Evolutionary conservation across 345 rosid species (phyloP).

Genomic region (Salix brachista): DNA sequence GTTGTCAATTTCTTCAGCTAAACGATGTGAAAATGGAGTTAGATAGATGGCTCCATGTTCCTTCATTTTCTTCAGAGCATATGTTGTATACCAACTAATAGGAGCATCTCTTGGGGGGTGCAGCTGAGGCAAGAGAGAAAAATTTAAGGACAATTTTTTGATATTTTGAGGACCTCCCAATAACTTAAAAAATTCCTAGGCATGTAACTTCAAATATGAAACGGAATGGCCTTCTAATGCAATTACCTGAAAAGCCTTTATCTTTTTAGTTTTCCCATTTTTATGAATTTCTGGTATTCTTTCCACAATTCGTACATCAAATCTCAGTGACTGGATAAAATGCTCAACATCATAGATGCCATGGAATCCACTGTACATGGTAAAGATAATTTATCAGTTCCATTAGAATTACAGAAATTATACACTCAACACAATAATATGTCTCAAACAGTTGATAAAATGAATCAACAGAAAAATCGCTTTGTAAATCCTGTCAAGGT

Average conservation of each 20-base stretch:
- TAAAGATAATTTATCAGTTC: conserved; percentile 6
- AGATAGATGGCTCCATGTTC: conserved; percentile 92
- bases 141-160: neutral
- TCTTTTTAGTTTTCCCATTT: conserved; percentile 86
- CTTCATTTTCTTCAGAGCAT: conserved; percentile 83
- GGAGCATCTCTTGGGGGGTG: conserved; percentile 96
- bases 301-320: conserved; percentile 83
- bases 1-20: conserved; percentile 90
- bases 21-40: conserved; percentile 96
- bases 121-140: conserved; percentile 37
- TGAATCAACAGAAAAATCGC: neutral
- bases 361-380: conserved; percentile 70
- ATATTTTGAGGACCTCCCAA: neutral
- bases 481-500: neutral
- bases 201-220: neutral
- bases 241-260: conserved; percentile 81
- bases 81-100: conserved; percentile 76
- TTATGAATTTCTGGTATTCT: conserved; percentile 77
- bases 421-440: neutral
- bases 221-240: neutral
- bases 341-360: conserved; percentile 95
- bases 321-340: conserved; percentile 74
- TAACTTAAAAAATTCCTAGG: neutral
- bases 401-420: neutral
- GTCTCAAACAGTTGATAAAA: neutral